Conservation (phyloP, 345 rosid species). For the Citrus hindsii region DNA sequence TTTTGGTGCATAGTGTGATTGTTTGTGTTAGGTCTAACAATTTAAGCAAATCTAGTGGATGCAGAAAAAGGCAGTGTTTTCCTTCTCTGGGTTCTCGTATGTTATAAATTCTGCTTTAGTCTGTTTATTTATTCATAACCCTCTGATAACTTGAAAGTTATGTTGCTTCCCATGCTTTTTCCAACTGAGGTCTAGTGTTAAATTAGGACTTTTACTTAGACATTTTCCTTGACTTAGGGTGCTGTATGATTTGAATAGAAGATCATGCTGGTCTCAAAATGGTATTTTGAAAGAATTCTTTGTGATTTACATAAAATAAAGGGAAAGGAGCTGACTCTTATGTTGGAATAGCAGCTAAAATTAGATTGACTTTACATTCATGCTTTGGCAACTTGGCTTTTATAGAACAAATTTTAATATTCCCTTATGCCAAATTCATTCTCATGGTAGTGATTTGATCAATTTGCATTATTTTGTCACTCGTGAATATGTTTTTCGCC, state of each 20-base stretch:
- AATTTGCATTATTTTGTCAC: background rate
- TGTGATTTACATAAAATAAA: background rate
- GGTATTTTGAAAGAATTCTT: background rate
- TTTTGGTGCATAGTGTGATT: background rate
- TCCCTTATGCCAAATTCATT: background rate
- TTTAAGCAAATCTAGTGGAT: background rate
- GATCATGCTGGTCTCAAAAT: background rate
- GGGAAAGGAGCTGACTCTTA: background rate
- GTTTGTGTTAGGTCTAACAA: background rate
- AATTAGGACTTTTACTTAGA: background rate
- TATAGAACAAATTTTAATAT: background rate
- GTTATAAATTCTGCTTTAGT: background rate
- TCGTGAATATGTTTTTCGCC: background rate
- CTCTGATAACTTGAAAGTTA: background rate
- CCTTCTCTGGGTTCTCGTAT: background rate
- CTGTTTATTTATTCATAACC: background rate
- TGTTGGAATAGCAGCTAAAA: background rate
- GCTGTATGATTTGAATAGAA: background rate
- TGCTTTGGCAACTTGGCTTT: background rate
- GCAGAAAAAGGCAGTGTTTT: background rate
- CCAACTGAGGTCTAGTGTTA: background rate
- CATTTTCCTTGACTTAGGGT: background rate
- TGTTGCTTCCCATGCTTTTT: background rate
- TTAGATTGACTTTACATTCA: background rate
- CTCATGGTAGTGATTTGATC: background rate